A percentile compares a stretch with the other conserved stretches of the same genome.
phyloP scores from a whole-genome alignment of 768 basidiomycete genomes.

The Dacryopinax primogenitus region DNA sequence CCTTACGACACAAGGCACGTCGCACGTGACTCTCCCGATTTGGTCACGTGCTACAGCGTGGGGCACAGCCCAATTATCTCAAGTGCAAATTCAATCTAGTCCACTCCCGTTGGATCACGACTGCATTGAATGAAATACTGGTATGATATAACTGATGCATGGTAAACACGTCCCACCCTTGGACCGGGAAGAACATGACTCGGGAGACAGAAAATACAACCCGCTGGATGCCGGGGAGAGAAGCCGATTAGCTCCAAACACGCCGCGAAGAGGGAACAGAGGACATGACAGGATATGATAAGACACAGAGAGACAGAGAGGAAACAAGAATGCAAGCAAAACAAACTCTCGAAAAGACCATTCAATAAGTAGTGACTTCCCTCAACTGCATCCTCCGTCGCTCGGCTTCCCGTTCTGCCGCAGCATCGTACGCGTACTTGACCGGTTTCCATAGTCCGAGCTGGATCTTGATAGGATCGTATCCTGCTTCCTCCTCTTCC shows the following conservation, averaged over 20 bases:
- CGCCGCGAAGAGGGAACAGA: background rate
- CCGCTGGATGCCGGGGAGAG: background rate
- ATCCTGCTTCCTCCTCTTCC: slow-evolving; percentile 21
- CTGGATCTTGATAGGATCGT: slow-evolving; percentile 21
- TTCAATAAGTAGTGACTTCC: slow-evolving; percentile 9
- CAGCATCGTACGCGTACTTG: slow-evolving; percentile 84
- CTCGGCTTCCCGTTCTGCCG: slow-evolving; percentile 55
- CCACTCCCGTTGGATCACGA: too few relatives aligned
- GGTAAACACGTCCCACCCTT: slow-evolving; percentile 3
- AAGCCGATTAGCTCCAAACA: background rate
- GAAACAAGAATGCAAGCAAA: background rate
- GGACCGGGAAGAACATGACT: background rate
- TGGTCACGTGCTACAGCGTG: too few relatives aligned
- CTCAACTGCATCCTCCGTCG: slow-evolving; percentile 36
- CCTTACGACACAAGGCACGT: too few relatives aligned
- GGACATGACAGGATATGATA: background rate
- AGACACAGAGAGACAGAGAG: background rate
- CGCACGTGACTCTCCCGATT: too few relatives aligned
- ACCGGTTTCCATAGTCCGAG: slow-evolving; percentile 30
- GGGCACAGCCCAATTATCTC: too few relatives aligned
- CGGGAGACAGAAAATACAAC: background rate
- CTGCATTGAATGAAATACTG: slow-evolving; percentile 1
- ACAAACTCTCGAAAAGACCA: background rate
- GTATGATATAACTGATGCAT: slow-evolving; percentile 6
- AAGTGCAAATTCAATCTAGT: too few relatives aligned